Evolutionary conservation across 1,284 basidiomycete genomes (phyloP), one percentile per base, ranked within the genome.

Genomic region (Phellinidium pouzarii): DNA sequence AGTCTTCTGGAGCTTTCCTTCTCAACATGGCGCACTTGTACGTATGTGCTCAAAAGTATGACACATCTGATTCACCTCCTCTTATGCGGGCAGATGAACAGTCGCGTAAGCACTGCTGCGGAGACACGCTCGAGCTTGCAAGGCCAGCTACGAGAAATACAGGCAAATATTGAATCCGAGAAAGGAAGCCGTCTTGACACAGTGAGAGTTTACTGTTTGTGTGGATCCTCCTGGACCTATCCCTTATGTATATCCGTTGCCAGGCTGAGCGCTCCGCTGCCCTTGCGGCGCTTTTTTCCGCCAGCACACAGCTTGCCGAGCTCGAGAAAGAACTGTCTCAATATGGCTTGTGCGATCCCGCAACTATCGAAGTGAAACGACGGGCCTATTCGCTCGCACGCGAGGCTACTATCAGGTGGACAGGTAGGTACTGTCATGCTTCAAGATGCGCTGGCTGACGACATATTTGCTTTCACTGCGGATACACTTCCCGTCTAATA

Each of bases 1-100:
- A 94, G 91, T 93, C 69, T 94, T 88, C 65, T 94, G 91, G 91
- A 87, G 88, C 62, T 94, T 94, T 64, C 91, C 91, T 3, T 92
- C 89, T 2, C 87, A 92, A 54, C 78, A 80, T 44, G 91, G 91
- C 4, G 79, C 86, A 3, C 74, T 82, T 62, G 91, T 91, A 59
- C 54, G 76, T 4, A 1, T 22, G 23, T 31, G 29, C 6, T 11
- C 29, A 11, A 31, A 31, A 34, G 14, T 44, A 17, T 36, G 17
- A 20, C 40, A 14, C 19, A 34, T 36, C 38, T 46, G 42, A 34
- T 51, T 17, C 36, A n/a, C 31, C 4, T 47, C 5, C 52, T 38
- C 49, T 11, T 50, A 17, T 51, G 61, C 53, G 54, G 12, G 48
- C 60, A 87, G 85, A 69, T 84, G 57, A 79, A 80, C 64, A 76